Evolutionary conservation across 1,139 yeast genomes (phyloP).

Genomic region (Blastobotrys indianensis): DNA sequence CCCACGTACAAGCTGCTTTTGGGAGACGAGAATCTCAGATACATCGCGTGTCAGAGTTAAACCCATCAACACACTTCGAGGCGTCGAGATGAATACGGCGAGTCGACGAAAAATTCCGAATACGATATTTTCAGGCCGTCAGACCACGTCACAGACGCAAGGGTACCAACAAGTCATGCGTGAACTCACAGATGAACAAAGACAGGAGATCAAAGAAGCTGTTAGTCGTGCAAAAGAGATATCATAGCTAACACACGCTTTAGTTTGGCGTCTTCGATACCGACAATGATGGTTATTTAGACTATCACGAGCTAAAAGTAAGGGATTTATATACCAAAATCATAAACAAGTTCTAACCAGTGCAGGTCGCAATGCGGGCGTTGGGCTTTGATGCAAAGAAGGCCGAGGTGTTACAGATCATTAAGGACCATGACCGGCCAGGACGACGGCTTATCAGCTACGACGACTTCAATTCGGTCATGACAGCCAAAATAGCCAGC

Average conservation of each 20-base stretch:
- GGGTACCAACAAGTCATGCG: slow-evolving; percentile 13
- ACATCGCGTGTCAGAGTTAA: too few relatives aligned
- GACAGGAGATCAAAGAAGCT: slow-evolving; percentile 90
- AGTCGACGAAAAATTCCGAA: slow-evolving; percentile 9
- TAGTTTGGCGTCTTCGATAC: slow-evolving; percentile 80
- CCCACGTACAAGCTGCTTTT: too few relatives aligned
- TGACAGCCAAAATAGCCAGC: slow-evolving; percentile 69
- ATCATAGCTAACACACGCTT: too few relatives aligned
- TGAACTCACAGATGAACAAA: slow-evolving; percentile 82
- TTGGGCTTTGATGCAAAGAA: slow-evolving; percentile 84
- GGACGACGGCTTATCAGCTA: slow-evolving; percentile 68
- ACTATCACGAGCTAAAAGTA: slow-evolving; percentile 81
- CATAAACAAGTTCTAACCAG: background rate
- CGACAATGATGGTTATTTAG: slow-evolving; percentile 85
- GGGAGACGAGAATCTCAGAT: too few relatives aligned
- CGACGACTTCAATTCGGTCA: slow-evolving; percentile 73
- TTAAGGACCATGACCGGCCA: slow-evolving; percentile 76
- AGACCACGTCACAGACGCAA: background rate
- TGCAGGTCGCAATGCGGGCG: slow-evolving; percentile 76
- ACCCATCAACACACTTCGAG: too few relatives aligned
- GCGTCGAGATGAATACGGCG: slow-evolving; percentile 6
- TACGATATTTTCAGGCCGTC: slow-evolving; percentile 2
- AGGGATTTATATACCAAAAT: slow-evolving; percentile 1
- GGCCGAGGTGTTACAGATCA: slow-evolving; percentile 71
- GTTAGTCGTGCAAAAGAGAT: slow-evolving; percentile 28